A percentile compares a stretch with the other conserved stretches of the same genome.
Evolutionary conservation across 2,329 filamentous ascomycete genomes (phyloP).

Genomic region (Dactylella cylindrospora): DNA sequence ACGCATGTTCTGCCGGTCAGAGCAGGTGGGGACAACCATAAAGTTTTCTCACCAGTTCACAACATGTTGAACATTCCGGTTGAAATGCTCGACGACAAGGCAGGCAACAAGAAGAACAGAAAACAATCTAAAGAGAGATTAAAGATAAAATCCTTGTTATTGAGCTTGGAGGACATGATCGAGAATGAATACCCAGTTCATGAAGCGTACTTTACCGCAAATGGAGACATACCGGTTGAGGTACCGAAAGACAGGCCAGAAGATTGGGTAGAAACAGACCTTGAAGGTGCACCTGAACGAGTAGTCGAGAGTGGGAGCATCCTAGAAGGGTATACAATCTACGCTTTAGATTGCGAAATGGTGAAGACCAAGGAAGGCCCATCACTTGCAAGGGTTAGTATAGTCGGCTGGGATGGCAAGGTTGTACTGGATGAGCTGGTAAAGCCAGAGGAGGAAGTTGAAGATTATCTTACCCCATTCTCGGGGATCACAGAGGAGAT

Average conservation of each 20-base stretch:
- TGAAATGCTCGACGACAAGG: constrained; percentile 73
- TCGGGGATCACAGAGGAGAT: constrained; percentile 90
- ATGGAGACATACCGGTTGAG: constrained; percentile 55
- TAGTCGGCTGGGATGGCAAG: constrained; percentile 81
- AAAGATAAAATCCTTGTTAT: constrained; percentile 72
- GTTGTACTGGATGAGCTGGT: constrained; percentile 86
- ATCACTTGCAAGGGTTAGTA: constrained; percentile 83
- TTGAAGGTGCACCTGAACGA: constrained; percentile 65
- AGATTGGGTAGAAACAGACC: constrained; percentile 81
- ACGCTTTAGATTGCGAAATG: constrained; percentile 96
- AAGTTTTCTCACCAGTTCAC: constrained; percentile 52
- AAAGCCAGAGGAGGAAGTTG: constrained; percentile 83
- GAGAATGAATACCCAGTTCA: constrained; percentile 85
- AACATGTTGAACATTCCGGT: constrained; percentile 81
- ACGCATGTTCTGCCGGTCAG: constrained; percentile 84
- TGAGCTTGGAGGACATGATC: constrained; percentile 69
- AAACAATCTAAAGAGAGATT: constrained; percentile 14
- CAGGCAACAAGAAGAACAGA: constrained; percentile 55
- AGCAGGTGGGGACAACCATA: constrained; percentile 79
- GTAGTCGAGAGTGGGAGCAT: constrained; percentile 79
- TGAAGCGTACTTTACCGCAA: constrained; percentile 7
- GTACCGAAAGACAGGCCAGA: constrained; percentile 57
- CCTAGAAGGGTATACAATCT: constrained; percentile 74
- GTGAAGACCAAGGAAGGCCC: constrained; percentile 79
- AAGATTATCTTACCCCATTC: constrained; percentile 85